Evolutionary conservation across 2,329 filamentous ascomycete species (phyloP), one percentile per base, ranked within the genome.

Genomic region (Trichophyton verrucosum): DNA sequence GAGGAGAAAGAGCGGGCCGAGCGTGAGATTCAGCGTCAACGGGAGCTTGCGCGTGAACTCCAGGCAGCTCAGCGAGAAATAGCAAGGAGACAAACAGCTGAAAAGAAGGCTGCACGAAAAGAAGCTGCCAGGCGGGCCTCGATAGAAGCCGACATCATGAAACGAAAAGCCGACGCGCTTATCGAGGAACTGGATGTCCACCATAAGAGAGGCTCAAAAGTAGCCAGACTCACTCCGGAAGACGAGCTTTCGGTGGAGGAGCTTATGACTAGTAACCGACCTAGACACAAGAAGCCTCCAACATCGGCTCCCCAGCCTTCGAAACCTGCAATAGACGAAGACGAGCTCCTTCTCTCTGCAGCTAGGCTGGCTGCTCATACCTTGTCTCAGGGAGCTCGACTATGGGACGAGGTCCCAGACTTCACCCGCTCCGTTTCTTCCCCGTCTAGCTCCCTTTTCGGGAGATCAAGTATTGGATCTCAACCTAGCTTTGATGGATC

Each of bases 301-400:
- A 58, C 55, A 3, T 57, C 47, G 40, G 61, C 60, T 44, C 61
- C 40, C 17, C 36, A 56, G 56, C 42, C 60, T n/a, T 44, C 56
- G 33, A 64, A 60, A 56, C 57, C 65, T 8, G 11, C 60, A 61
- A 68, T 76, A 42, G 73, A 76, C 42, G 71, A 75, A 63, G 74
- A 76, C 56, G 74, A 76, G 64, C 65, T 76, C 8, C 68, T 76
- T 11, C 67, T 76, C 17, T 74, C 69, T 30, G 72, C 73, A 4
- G 74, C 74, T 8, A 72, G 74, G 8, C 74, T 76, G 47, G 71
- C 72, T 20, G 74, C 74, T 7, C 72, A 75, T 60, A 68, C 71
- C n/a, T 56, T 76, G 7, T 68, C 73, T 7, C 72, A 65, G 17
- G 73, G 74, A 1, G 71, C 71, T 7, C 69, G 64, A 5, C 67